Evolutionary conservation across 148 eudicot species (phyloP), one percentile per base, ranked within the genome.

Genomic region (Hydrangea macrophylla): DNA sequence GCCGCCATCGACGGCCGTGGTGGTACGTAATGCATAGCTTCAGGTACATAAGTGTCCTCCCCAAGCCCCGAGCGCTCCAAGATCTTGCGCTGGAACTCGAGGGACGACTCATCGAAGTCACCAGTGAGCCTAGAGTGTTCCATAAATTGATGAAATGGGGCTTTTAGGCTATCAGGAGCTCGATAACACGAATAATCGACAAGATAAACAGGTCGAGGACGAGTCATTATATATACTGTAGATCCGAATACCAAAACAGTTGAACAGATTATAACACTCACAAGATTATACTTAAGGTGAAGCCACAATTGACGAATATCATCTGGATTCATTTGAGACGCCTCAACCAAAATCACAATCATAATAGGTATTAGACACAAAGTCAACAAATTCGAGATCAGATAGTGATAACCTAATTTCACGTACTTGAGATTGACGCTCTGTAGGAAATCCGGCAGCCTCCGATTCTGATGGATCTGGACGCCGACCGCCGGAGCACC

Each of bases 401-500:
- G 53, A 36, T 74, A 62, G 22, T 73, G 65, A 17, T 73, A 73
- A 18, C 65, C 70, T 25, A 57, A 9, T 12, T 65, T 73, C 10
- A 73, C 65, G 55, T 73, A 58, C 56, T 73, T 73, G 2, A 65
- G 64, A 26, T 58, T 65, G 10, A 68, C 71, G 62, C 62, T 55
- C 6, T 36, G 62, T 0, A 73, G 57, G 30, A 73, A 65, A 35
- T 73, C 62, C 9, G 78, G 73, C 24, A 74, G 73, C 12, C 71
- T 55, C 27, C 76, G 63, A 54, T 1, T 8, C 64, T 76, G 70
- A 71, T 80, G 59, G 83, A 80, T 72, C 83, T 80, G 68, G 23
- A 60, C 64, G 17, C 64, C 64, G 0, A 36, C 45, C 17, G 64
- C 25, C 1, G 18, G 40, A 2, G 40, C 62, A 1, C 62, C 62